These are phyloP conservation scores for Sclerotiophoma versabilis DNA, from an alignment of 2,329 filamentous ascomycete genomes.

Conservation along the genomic window DNA sequence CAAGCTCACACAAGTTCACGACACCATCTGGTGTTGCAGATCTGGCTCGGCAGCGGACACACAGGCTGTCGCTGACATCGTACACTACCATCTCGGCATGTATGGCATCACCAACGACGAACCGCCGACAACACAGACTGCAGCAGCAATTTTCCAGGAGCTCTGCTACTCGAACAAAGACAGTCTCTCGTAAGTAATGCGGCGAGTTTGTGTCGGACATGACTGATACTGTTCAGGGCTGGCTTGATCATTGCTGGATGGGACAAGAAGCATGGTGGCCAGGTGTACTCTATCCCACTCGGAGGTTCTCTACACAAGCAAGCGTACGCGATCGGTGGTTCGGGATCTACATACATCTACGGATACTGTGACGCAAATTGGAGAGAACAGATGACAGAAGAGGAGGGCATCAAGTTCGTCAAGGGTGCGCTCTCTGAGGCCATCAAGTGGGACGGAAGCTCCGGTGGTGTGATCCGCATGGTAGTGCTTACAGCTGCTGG, in stretches of 20 bases:
- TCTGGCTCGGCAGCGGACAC: constrained; percentile 97
- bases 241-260: constrained; percentile 99
- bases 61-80: constrained; percentile 96
- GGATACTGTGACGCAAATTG: constrained; percentile 98
- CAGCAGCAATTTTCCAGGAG: constrained; percentile 96
- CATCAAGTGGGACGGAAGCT: constrained; percentile 99
- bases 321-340: constrained; percentile 92
- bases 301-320: constrained; percentile 98
- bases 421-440: constrained; percentile 90
- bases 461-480: constrained; percentile 97
- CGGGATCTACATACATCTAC: constrained; percentile 98
- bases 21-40: constrained; percentile 99
- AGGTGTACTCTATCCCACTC: constrained; percentile 96
- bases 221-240: constrained; percentile 65
- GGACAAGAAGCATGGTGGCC: constrained; percentile 91
- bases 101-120: constrained; percentile 91
- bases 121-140: constrained; percentile 90
- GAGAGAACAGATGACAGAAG: constrained; percentile 92
- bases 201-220: background rate
- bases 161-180: constrained; percentile 99
- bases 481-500: constrained; percentile 92
- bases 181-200: constrained; percentile 72
- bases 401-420: constrained; percentile 89
- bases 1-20: constrained; percentile 97
- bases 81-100: constrained; percentile 93